Evolutionary conservation across 2,329 filamentous ascomycete species (phyloP).

Genomic region (Aureobasidium pullulans): DNA sequence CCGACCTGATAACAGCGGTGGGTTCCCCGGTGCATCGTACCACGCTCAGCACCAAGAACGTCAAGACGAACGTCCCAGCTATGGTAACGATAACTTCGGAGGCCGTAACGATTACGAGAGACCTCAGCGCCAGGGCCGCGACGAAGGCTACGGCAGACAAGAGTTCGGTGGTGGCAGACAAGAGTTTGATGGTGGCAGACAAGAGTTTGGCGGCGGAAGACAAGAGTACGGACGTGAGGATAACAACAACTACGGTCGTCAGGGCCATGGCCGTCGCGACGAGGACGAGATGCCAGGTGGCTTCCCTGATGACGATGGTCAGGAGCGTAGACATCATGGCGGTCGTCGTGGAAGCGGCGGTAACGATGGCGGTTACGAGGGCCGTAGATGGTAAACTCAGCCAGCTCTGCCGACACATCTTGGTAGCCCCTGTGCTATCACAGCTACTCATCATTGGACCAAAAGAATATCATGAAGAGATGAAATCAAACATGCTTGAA

Average conservation of each 20-base stretch:
- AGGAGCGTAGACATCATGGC: conserved; percentile 3
- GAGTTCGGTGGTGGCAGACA: conserved; percentile 17
- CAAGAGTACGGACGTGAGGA: conserved; percentile 15
- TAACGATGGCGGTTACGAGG: background rate
- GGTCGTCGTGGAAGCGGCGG: background rate
- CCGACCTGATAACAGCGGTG: conserved; percentile 19
- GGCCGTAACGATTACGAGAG: conserved; percentile 10
- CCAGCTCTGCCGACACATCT: background rate
- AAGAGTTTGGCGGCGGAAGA: conserved; percentile 11
- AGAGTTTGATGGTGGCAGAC: conserved; percentile 11
- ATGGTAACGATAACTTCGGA: background rate
- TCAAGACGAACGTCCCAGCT: conserved; percentile 15
- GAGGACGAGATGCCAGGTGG: conserved; percentile 8
- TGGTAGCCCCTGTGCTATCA: background rate
- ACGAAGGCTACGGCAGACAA: conserved; percentile 14
- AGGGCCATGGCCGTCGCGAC: background rate
- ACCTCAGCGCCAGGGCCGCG: background rate
- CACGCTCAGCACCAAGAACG: conserved; percentile 17
- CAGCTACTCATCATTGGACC: background rate
- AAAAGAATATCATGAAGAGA: background rate
- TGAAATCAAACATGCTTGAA: background rate
- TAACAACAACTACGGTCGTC: conserved; percentile 11
- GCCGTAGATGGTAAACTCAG: conserved; percentile 3
- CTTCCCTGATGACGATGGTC: background rate
- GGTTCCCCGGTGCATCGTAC: conserved; percentile 21